Percentiles rank a stretch among this genome's conserved stretches.
These are phyloP conservation scores for Catenaria anguillulae DNA, from an alignment of 371 early-diverging fungal genomes.

Conservation along the genomic window DNA sequence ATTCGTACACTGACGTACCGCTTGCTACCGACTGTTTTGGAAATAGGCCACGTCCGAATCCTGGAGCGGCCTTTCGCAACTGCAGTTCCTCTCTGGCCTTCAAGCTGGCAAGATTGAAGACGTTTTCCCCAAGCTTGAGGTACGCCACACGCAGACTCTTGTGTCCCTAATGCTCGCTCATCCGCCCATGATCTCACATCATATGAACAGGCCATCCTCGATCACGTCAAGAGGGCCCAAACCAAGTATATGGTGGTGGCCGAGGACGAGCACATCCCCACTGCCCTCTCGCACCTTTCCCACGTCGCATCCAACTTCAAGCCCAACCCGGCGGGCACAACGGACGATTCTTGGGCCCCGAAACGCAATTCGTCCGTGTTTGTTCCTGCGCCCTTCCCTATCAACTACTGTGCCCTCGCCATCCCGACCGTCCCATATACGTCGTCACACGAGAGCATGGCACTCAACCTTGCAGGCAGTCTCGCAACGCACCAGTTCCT, in stretches of 20 bases:
- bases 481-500: constrained; percentile 68
- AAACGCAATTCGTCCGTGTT: constrained; percentile 13
- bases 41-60: constrained; percentile 10
- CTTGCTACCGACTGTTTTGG: too few species aligned
- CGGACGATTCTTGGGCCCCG: too few species aligned
- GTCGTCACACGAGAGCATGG: constrained; percentile 54
- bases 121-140: constrained; percentile 44
- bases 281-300: neutral
- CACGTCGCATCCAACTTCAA: too few species aligned
- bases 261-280: neutral
- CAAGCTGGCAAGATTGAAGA: constrained; percentile 42
- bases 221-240: neutral
- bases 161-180: too few species aligned
- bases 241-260: neutral
- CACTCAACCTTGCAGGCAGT: constrained; percentile 60
- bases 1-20: too few species aligned
- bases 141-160: too few species aligned
- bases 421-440: constrained; percentile 66
- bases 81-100: constrained; percentile 57
- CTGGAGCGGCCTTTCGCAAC: constrained; percentile 61
- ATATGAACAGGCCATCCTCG: neutral
- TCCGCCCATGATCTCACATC: too few species aligned
- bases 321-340: too few species aligned
- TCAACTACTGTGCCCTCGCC: constrained; percentile 65
- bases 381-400: constrained; percentile 63